These are phyloP conservation scores for Rhodamnia argentea DNA, from an alignment of 345 rosid genomes.

Conservation along the genomic window DNA sequence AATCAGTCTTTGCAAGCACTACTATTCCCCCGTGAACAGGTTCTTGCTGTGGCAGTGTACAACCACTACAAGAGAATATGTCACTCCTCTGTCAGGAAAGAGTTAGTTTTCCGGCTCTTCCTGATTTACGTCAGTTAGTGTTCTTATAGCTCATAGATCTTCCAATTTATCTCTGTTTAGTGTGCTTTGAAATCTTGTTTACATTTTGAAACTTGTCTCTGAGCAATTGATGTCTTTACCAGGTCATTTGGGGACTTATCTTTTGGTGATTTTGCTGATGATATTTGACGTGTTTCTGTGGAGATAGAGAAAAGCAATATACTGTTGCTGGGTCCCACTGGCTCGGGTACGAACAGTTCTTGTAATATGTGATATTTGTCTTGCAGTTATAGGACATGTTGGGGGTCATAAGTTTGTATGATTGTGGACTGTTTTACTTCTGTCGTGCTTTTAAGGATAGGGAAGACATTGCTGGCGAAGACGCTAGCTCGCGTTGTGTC, in stretches of 20 bases:
- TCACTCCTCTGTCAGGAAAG: constrained; percentile 39
- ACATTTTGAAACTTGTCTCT: background rate
- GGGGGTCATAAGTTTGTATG: background rate
- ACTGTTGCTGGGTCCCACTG: constrained; percentile 91
- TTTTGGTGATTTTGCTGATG: constrained; percentile 22
- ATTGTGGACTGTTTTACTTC: constrained; percentile 3
- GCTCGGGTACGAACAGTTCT: constrained; percentile 55
- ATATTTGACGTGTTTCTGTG: constrained; percentile 32
- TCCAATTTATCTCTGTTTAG: background rate
- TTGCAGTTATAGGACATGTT: background rate
- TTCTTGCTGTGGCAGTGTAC: constrained; percentile 91
- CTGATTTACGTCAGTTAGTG: background rate
- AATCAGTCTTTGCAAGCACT: background rate
- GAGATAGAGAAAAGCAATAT: constrained; percentile 97
- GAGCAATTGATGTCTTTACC: background rate
- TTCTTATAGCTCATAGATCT: background rate
- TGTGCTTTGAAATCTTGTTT: background rate
- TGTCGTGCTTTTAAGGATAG: constrained; percentile 58
- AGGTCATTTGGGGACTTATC: constrained; percentile 20
- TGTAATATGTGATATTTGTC: background rate
- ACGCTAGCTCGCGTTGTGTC: constrained; percentile 88
- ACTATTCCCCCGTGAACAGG: constrained; percentile 28
- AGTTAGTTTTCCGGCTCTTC: constrained; percentile 30
- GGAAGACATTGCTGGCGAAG: constrained; percentile 96
- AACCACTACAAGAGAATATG: constrained; percentile 87